These are phyloP conservation scores for Holtermanniella nyarrowii DNA, from an alignment of 768 basidiomycete species.

Conservation along the genomic window DNA sequence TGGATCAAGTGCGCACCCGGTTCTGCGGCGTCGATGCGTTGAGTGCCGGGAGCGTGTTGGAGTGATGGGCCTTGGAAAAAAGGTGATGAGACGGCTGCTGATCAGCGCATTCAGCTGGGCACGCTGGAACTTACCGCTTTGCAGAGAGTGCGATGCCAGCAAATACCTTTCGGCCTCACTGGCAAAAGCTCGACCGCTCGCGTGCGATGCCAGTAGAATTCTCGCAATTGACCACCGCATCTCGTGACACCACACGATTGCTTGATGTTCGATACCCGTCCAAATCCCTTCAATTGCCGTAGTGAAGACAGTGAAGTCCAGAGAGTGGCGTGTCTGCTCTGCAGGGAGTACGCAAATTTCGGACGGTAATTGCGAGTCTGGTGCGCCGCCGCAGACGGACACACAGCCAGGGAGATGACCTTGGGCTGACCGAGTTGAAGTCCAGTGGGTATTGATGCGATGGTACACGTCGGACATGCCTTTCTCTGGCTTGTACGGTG, in stretches of 20 bases:
- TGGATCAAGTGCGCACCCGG: too few species aligned
- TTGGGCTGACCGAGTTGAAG: conserved; percentile 37
- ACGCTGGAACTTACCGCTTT: not conserved
- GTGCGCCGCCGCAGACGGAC: conserved; percentile 82
- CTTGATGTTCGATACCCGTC: conserved; percentile 90
- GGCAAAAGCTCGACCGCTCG: not conserved
- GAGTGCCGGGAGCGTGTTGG: too few species aligned
- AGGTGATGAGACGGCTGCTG: too few species aligned
- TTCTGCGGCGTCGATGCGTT: not conserved
- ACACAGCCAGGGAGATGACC: conserved; percentile 48
- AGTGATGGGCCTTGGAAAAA: too few species aligned
- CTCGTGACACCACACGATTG: conserved; percentile 99
- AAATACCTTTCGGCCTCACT: not conserved
- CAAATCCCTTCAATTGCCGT: conserved; percentile 81
- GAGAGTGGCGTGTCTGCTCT: conserved; percentile 48
- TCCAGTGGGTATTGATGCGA: conserved; percentile 40
- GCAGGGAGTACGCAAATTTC: conserved; percentile 65
- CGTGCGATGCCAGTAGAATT: conserved; percentile 53
- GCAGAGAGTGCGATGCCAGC: not conserved
- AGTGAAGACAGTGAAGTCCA: conserved; percentile 54
- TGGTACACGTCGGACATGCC: conserved; percentile 67
- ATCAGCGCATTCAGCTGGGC: not conserved
- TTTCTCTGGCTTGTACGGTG: conserved; percentile 77
- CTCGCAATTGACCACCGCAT: conserved; percentile 80
- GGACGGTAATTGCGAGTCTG: conserved; percentile 83